Evolutionary conservation across 192 early-diverging fungal species (phyloP).

Genomic region (Coemansia sp.): DNA sequence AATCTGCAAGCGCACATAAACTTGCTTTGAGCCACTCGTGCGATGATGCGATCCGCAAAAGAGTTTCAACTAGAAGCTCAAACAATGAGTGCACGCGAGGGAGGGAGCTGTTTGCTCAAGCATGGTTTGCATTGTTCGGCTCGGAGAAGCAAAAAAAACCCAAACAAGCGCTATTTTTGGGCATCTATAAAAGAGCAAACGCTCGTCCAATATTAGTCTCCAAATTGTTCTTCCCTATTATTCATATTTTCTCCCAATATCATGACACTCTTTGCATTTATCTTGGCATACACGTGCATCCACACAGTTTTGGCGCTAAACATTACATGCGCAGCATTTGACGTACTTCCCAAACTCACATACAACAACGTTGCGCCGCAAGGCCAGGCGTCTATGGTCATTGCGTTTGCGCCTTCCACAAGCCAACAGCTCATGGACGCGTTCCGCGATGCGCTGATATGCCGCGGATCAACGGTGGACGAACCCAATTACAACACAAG

Average conservation of each 20-base stretch:
- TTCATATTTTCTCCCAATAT: too few species aligned
- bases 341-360: slow-evolving; percentile 18
- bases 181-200: not conserved
- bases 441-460: slow-evolving; percentile 37
- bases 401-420: slow-evolving; percentile 22
- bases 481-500: slow-evolving; percentile 28
- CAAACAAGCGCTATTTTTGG: not conserved
- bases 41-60: too few species aligned
- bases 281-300: not conserved
- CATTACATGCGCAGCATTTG: slow-evolving; percentile 31
- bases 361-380: slow-evolving; percentile 40
- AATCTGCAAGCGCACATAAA: too few species aligned
- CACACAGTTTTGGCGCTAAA: slow-evolving; percentile 7
- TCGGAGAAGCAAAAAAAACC: too few species aligned
- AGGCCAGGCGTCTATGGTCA: slow-evolving; percentile 11
- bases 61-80: too few species aligned
- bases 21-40: too few species aligned
- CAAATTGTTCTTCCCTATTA: too few species aligned
- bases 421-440: slow-evolving; percentile 24
- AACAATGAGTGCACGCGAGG: too few species aligned
- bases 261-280: too few species aligned
- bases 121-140: too few species aligned
- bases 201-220: too few species aligned
- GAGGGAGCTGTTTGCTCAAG: too few species aligned
- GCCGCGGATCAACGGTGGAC: slow-evolving; percentile 33